phyloP scores from a whole-genome alignment of 169 alveolate genomes.

The Babesia bigemina region DNA sequence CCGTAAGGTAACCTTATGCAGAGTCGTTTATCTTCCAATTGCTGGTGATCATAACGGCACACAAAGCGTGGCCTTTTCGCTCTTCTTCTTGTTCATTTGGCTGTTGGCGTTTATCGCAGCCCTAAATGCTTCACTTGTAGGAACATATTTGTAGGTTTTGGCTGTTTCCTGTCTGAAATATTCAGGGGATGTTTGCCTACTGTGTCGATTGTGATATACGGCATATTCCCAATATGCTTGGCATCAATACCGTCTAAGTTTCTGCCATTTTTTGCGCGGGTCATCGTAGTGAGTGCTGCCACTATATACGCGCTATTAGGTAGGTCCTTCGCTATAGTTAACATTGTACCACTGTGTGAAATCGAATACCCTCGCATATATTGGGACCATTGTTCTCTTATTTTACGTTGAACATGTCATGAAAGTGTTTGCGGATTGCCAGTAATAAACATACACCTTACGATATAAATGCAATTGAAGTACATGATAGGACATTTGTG shows the following conservation, averaged over 20 bases:
- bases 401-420: no score
- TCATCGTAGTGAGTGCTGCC: slow-evolving; percentile 27
- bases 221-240: slow-evolving; percentile 53
- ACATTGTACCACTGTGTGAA: neutral
- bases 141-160: slow-evolving; percentile 32
- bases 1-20: neutral
- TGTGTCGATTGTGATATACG: slow-evolving; percentile 31
- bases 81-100: slow-evolving; percentile 53
- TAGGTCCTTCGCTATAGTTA: neutral
- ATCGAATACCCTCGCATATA: no score
- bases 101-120: slow-evolving; percentile 25
- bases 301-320: slow-evolving; percentile 22
- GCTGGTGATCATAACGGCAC: neutral
- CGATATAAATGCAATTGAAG: no score
- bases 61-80: slow-evolving; percentile 15
- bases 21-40: slow-evolving; percentile 49
- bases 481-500: neutral
- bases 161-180: no score
- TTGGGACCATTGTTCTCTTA: no score
- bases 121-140: slow-evolving; percentile 39
- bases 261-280: slow-evolving; percentile 26
- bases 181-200: slow-evolving; percentile 35
- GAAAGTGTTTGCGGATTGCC: no score
- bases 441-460: no score
- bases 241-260: slow-evolving; percentile 6